Evolutionary conservation across 139 green algal genomes (phyloP), one percentile per base, ranked within the genome.

Genomic region (Picochlorum sp.): DNA sequence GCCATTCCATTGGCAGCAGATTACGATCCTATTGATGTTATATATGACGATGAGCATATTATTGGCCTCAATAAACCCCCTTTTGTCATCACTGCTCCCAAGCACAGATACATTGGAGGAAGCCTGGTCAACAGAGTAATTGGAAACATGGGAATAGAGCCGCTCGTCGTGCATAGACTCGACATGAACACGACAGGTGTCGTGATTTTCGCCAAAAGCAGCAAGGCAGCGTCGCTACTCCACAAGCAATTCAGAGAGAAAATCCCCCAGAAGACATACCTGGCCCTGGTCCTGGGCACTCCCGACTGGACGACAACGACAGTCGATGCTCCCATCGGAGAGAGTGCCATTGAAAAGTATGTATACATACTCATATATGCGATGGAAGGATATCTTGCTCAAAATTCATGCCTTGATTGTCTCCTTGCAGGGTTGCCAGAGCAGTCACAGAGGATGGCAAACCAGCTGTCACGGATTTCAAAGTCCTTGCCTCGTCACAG

Each of bases 131-230:
- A 94, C 70, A 62, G 81, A 10, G 57, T 87, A n/a, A 82, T 91
- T 14, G 65, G 62, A 45, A 56, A 44, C 44, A 45, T 70, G 31
- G 74, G 74, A 2, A 54, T 65, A 37, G 63, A 73, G 20, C 71
- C 77, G 5, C 60, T 60, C 23, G 70, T 77, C 16, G 26, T 91
- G n/a, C 85, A 92, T 65, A 54, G 85, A 15, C 70, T 92, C 59
- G 85, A 94, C 59, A 86, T 88, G 84, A 71, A 90, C 74, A 95
- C 88, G 6, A 82, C 66, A 1, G 88, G 88, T 2, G 70, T 95
- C 60, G 63, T 92, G 64, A 63, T 95, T 41, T 87, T 93, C 69
- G 84, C 76, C 37, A 95, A 95, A 65, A 50, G 52, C 7, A 23
- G 62, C 0, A 71, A 70, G 23, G 72, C 80, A 16, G 84, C 79